Evolutionary conservation across 2,329 filamentous ascomycete genomes (phyloP).

Genomic region (Pyrenochaeta sp.): DNA sequence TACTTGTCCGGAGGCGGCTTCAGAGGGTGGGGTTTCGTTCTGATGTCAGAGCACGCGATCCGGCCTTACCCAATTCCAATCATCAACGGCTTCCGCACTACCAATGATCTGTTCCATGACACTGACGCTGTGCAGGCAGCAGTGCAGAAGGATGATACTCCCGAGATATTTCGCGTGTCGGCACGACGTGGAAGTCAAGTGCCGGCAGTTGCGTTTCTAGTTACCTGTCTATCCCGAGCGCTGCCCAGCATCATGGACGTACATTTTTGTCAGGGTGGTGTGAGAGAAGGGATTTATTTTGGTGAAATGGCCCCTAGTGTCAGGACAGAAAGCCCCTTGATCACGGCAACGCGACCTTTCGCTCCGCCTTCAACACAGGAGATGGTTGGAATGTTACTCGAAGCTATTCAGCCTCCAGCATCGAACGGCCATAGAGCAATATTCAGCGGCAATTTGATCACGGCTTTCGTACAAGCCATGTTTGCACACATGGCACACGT

Average conservation of each 20-base stretch:
- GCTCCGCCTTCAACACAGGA: slow-evolving; percentile 58
- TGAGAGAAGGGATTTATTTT: slow-evolving; percentile 83
- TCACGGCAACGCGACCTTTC: slow-evolving; percentile 66
- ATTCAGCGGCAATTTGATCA: slow-evolving; percentile 59
- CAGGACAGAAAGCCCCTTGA: slow-evolving; percentile 72
- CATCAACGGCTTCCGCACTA: slow-evolving; percentile 79
- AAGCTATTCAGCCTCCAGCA: slow-evolving; percentile 51
- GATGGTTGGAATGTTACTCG: slow-evolving; percentile 60
- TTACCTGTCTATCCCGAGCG: slow-evolving; percentile 75
- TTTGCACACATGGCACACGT: slow-evolving; percentile 57
- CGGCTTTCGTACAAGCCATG: slow-evolving; percentile 67
- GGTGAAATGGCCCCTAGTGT: slow-evolving; percentile 69
- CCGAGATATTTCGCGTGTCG: slow-evolving; percentile 74
- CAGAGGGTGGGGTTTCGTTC: slow-evolving; percentile 86
- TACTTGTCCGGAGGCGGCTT: slow-evolving; percentile 93
- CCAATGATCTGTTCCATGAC: slow-evolving; percentile 67
- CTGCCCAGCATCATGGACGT: slow-evolving; percentile 75
- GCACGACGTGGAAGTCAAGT: slow-evolving; percentile 82
- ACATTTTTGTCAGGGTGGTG: slow-evolving; percentile 87
- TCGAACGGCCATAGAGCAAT: slow-evolving; percentile 39
- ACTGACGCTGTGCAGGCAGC: slow-evolving; percentile 56
- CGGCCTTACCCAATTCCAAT: slow-evolving; percentile 84
- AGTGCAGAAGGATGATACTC: slow-evolving; percentile 49
- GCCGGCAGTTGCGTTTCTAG: slow-evolving; percentile 80
- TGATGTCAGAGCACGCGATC: slow-evolving; percentile 79